These are phyloP conservation scores for Fusarium sp. DNA, from an alignment of 2,329 filamentous ascomycete genomes.

Conservation along the genomic window DNA sequence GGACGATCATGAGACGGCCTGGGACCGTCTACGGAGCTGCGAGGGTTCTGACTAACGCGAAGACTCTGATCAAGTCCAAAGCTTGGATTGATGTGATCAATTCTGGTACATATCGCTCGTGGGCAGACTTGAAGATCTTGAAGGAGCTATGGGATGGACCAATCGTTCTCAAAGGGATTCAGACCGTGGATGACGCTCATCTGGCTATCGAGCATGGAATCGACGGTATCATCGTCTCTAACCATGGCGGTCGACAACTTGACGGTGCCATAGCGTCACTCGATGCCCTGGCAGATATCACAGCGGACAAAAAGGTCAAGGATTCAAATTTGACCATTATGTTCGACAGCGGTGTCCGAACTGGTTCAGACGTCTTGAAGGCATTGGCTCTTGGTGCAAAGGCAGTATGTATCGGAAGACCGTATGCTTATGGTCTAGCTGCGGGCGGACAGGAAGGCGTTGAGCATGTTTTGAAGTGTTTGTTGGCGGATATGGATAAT, in stretches of 20 bases:
- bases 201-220: conserved; percentile 53
- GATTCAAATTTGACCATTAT: conserved; percentile 62
- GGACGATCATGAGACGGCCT: conserved; percentile 34
- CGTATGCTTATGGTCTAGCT: conserved; percentile 53
- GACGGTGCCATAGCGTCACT: conserved; percentile 62
- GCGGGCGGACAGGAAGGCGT: conserved; percentile 61
- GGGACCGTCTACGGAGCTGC: conserved; percentile 40
- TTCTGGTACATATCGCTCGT: conserved; percentile 62
- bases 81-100: conserved; percentile 43
- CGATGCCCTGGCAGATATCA: conserved; percentile 61
- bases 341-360: conserved; percentile 57
- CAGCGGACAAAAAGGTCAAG: conserved; percentile 63
- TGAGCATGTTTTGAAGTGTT: conserved; percentile 61
- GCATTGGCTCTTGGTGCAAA: conserved; percentile 56
- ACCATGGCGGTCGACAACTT: conserved; percentile 58
- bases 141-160: conserved; percentile 70
- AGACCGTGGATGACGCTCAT: conserved; percentile 55
- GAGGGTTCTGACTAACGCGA: conserved; percentile 29
- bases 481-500: conserved; percentile 59
- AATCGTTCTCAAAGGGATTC: conserved; percentile 57
- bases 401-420: conserved; percentile 58
- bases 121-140: conserved; percentile 71
- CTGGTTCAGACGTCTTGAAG: conserved; percentile 56
- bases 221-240: conserved; percentile 56
- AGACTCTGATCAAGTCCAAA: conserved; percentile 30